Evolutionary conservation across 495 filamentous ascomycete species (phyloP).

Genomic region (Penicillium diatomitis): DNA sequence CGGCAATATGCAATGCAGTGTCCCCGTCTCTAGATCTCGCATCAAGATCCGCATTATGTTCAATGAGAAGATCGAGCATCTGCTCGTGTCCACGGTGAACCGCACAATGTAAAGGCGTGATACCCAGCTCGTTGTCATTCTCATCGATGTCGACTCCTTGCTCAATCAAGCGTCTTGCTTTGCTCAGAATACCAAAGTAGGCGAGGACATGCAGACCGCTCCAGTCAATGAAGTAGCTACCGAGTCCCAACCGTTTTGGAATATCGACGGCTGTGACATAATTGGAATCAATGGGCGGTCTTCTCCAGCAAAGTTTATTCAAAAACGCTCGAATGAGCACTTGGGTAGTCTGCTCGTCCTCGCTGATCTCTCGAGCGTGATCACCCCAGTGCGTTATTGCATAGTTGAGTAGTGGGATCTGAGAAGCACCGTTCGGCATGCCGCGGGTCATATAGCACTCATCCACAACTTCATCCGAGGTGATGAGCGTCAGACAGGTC

Average conservation of each 20-base stretch:
- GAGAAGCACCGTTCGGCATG: slow-evolving; percentile 1
- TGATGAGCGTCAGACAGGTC: slow-evolving; percentile 18
- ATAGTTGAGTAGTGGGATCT: slow-evolving; percentile 14
- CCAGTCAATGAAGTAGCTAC: slow-evolving; percentile 23
- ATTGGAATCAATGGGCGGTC: slow-evolving; percentile 13
- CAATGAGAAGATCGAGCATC: slow-evolving; percentile 31
- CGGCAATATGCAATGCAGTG: slow-evolving; percentile 23
- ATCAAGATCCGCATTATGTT: slow-evolving; percentile 18
- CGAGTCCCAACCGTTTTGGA: slow-evolving; percentile 15
- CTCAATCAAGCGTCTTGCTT: slow-evolving; percentile 18
- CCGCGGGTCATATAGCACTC: slow-evolving; percentile 21
- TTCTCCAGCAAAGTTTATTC: slow-evolving; percentile 28
- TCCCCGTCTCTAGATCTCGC: slow-evolving; percentile 11
- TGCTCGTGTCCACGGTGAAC: slow-evolving; percentile 26
- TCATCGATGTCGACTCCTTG: slow-evolving; percentile 21
- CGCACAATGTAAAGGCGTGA: slow-evolving; percentile 29
- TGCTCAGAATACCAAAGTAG: slow-evolving; percentile 19
- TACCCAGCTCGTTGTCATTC: slow-evolving; percentile 12
- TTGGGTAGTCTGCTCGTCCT: slow-evolving; percentile 25
- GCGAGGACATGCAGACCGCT: slow-evolving; percentile 21
- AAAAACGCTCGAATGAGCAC: slow-evolving; percentile 25
- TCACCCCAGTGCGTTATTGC: slow-evolving; percentile 24
- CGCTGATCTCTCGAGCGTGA: slow-evolving; percentile 18
- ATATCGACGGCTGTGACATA: slow-evolving; percentile 4
- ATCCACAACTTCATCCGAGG: slow-evolving; percentile 24